phyloP scores from a whole-genome alignment of 441 rosid genomes.

The Hypseocharis bilobata region DNA sequence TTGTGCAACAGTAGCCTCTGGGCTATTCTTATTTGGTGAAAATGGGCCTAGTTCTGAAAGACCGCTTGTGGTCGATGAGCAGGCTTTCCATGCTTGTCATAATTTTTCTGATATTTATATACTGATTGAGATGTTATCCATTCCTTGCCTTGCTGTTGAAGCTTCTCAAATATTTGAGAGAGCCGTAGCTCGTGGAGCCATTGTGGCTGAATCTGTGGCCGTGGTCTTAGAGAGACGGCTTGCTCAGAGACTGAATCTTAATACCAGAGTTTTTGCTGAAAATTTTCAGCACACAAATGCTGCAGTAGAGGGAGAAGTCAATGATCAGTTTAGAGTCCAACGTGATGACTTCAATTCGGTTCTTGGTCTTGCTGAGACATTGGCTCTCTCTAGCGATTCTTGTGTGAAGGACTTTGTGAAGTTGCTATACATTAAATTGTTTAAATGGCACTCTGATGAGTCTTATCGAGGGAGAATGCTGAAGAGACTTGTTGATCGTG shows the following conservation, averaged over 20 bases:
- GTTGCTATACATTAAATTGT: slow-evolving; percentile 66
- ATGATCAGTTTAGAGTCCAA: slow-evolving; percentile 53
- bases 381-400: slow-evolving; percentile 65
- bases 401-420: slow-evolving; percentile 75
- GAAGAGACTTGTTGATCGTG: slow-evolving; percentile 79
- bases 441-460: slow-evolving; percentile 81
- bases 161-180: slow-evolving; percentile 88
- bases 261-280: slow-evolving; percentile 43
- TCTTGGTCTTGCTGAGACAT: slow-evolving; percentile 91
- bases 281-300: slow-evolving; percentile 48
- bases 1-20: slow-evolving; percentile 39
- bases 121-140: slow-evolving; percentile 82
- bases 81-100: slow-evolving; percentile 34
- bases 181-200: slow-evolving; percentile 77
- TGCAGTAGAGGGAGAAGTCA: slow-evolving; percentile 50
- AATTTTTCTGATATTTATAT: slow-evolving; percentile 82
- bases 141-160: slow-evolving; percentile 75
- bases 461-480: slow-evolving; percentile 66
- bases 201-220: slow-evolving; percentile 62
- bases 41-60: slow-evolving; percentile 49
- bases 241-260: slow-evolving; percentile 44
- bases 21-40: slow-evolving; percentile 59
- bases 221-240: slow-evolving; percentile 78
- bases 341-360: slow-evolving; percentile 61
- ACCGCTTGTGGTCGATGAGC: slow-evolving; percentile 46